Evolutionary conservation across 106 monocot genomes (phyloP).

Genomic region (Alisma plantagoaquatica): DNA sequence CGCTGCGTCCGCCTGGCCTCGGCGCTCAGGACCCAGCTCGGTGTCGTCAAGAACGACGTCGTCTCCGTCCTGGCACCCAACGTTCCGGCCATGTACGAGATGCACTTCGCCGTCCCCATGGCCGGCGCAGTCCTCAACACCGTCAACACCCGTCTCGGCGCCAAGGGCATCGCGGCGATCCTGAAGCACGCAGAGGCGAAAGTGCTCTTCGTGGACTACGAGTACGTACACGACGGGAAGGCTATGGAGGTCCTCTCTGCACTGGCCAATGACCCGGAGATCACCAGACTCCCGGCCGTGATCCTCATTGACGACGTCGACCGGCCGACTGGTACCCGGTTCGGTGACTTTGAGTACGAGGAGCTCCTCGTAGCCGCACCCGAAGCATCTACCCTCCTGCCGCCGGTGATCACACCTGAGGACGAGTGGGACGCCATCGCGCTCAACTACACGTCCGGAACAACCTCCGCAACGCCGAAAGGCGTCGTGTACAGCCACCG

Average conservation of each 20-base stretch:
- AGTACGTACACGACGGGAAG: slow-evolving; percentile 24
- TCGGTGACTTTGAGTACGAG: slow-evolving; percentile 53
- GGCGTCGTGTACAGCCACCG: slow-evolving; percentile 86
- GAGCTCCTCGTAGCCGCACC: slow-evolving; percentile 17
- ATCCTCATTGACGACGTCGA: slow-evolving; percentile 41
- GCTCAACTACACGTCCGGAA: slow-evolving; percentile 83
- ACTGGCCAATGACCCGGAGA: not conserved
- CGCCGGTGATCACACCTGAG: slow-evolving; percentile 24
- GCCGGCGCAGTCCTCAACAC: slow-evolving; percentile 71
- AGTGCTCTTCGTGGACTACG: slow-evolving; percentile 59
- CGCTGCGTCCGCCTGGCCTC: slow-evolving; percentile 63
- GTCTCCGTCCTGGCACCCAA: slow-evolving; percentile 76
- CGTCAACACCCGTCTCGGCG: slow-evolving; percentile 65
- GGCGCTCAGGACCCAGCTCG: slow-evolving; percentile 34
- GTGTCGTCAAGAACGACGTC: slow-evolving; percentile 56
- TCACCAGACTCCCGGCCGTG: slow-evolving; percentile 8
- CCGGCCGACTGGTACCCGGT: slow-evolving; percentile 9
- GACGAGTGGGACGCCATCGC: slow-evolving; percentile 71
- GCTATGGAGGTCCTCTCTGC: not conserved
- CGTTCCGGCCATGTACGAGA: slow-evolving; percentile 54
- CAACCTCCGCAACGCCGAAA: slow-evolving; percentile 64
- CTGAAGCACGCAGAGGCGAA: slow-evolving; percentile 55
- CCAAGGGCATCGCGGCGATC: slow-evolving; percentile 33
- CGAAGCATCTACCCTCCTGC: slow-evolving; percentile 22
- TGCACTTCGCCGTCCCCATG: slow-evolving; percentile 91